Evolutionary conservation across 495 filamentous ascomycete species (phyloP), one percentile per base, ranked within the genome.

Genomic region (Sordaria brevicollis): DNA sequence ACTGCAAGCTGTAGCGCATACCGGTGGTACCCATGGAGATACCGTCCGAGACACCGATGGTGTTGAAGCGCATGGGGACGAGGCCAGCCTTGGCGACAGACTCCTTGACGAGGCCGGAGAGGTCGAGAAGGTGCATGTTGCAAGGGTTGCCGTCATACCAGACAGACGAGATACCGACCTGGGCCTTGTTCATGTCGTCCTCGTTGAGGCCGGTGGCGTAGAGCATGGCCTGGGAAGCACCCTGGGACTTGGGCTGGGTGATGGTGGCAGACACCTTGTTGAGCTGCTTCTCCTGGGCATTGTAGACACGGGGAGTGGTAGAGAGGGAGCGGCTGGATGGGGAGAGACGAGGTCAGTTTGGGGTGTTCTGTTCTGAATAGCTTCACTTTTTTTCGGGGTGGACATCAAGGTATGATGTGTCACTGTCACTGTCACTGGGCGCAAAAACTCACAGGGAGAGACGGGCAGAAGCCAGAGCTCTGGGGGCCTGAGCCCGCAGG

Each of bases 201-300:
- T 93, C 89, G 15, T 81, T 86, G 76, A 99, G 79, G 68, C 95
- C 95, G 10, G 94, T 97, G 73, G 92, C 95, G 84, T 97, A 98
- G 57, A 99, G 86, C 95, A 99, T 99, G 70, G 96, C 96, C 84
- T 99, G 95, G 36, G 94, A 97, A 54, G 96, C 95, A 75, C 95
- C 95, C 84, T 99, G 95, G 33, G 95, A 92, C 80, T 94, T 97
- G 73, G 93, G 96, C 80, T 97, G 93, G 43, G 95, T 98, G 84
- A 99, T 90, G 76, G 84, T 76, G 65, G 87, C 83, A 67, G 94
- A 97, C 79, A 92, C 86, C 80, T 89, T 90, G 86, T 98, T 98
- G 71, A 97, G 84, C 74, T 81, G 74, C 67, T 75, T 74, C 68
- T 85, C 80, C 69, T 84, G 82, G 74, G 82, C 80, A 62, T 62